Conservation (phyloP, 768 basidiomycete species). For the Coprinellus aureogranulatus region DNA sequence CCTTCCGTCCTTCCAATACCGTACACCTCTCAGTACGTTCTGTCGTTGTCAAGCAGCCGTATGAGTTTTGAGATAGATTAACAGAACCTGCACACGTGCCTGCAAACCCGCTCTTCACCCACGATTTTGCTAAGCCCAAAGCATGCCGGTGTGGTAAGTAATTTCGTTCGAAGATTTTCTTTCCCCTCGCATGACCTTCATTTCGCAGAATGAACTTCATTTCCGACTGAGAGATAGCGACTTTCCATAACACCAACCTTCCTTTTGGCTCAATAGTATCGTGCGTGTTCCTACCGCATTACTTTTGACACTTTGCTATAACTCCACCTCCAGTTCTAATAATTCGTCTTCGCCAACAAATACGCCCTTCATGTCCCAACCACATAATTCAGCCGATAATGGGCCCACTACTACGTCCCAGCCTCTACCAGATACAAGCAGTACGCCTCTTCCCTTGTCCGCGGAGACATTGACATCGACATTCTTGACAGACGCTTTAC, state of each 20-base stretch:
- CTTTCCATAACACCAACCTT: too few relatives aligned
- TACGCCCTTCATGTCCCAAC: too few relatives aligned
- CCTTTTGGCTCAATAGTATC: too few relatives aligned
- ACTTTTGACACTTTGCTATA: too few relatives aligned
- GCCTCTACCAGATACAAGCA: too few relatives aligned
- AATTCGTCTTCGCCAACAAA: too few relatives aligned
- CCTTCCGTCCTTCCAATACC: neutral
- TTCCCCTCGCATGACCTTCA: neutral
- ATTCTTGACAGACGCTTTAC: neutral
- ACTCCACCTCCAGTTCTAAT: too few relatives aligned
- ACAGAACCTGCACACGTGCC: slow-evolving; percentile 5
- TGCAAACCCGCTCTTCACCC: neutral
- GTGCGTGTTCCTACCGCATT: too few relatives aligned
- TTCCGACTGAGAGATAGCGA: neutral
- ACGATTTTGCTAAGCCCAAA: neutral
- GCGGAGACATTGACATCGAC: neutral
- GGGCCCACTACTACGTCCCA: too few relatives aligned
- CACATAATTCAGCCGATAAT: too few relatives aligned
- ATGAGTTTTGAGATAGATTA: slow-evolving; percentile 1
- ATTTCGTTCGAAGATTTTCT: neutral
- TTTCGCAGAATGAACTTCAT: neutral
- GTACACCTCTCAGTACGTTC: neutral
- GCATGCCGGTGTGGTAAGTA: slow-evolving; percentile 4
- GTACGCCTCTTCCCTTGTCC: too few relatives aligned
- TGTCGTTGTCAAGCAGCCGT: slow-evolving; percentile 1